These are phyloP conservation scores for Tephrocybe sp. DNA, from an alignment of 768 basidiomycete genomes.

Conservation along the genomic window DNA sequence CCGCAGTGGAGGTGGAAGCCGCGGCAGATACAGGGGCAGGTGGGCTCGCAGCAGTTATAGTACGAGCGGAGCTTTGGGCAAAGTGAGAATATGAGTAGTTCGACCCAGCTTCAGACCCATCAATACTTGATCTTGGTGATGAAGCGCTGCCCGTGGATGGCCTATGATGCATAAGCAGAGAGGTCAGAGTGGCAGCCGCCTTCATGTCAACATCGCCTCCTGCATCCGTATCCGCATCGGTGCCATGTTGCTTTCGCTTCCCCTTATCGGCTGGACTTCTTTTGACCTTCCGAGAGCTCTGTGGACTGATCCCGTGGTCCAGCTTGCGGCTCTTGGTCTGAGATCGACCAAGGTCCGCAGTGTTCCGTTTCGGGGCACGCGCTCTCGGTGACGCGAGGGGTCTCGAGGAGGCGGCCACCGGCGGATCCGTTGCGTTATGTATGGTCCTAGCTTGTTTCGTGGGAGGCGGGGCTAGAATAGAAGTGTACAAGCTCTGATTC, in stretches of 20 bases:
- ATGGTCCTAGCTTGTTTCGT: conserved; percentile 78
- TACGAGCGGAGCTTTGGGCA: conserved; percentile 66
- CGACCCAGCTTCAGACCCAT: conserved; percentile 67
- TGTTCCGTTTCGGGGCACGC: conserved; percentile 43
- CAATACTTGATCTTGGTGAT: conserved; percentile 72
- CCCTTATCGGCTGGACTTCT: conserved; percentile 42
- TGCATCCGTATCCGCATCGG: conserved; percentile 35
- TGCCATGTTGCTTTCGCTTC: conserved; percentile 39
- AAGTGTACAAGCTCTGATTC: conserved; percentile 67
- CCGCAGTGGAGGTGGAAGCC: conserved; percentile 30
- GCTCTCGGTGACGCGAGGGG: conserved; percentile 45
- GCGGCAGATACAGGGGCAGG: conserved; percentile 39
- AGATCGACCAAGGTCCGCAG: conserved; percentile 47
- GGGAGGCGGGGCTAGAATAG: conserved; percentile 77
- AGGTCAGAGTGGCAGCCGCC: conserved; percentile 79
- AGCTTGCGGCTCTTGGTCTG: conserved; percentile 37
- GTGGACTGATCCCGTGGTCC: conserved; percentile 29
- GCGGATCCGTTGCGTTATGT: conserved; percentile 71
- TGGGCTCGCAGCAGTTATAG: conserved; percentile 39
- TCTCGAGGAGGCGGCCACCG: conserved; percentile 52
- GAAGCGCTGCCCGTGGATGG: conserved; percentile 61
- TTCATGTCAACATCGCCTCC: conserved; percentile 76
- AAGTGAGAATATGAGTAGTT: conserved; percentile 62
- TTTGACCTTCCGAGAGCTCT: conserved; percentile 43
- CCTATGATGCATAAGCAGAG: conserved; percentile 63